phyloP scores from a whole-genome alignment of 805 yeast genomes.

The Kurtzmaniella cleridarum region DNA sequence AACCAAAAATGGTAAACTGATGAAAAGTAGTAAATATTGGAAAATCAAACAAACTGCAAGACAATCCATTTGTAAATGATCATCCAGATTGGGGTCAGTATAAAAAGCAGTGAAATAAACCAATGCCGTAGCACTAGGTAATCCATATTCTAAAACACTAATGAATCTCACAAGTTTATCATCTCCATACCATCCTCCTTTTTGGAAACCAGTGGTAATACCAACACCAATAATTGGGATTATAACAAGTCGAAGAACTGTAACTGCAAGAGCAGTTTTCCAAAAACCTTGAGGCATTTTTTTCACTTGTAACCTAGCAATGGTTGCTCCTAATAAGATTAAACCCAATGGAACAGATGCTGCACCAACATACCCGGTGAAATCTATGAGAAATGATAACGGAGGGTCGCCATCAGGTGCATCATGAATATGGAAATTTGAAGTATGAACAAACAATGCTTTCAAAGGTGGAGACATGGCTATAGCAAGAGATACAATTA shows the following conservation, averaged over 20 bases:
- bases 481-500: constrained; percentile 58
- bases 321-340: constrained; percentile 78
- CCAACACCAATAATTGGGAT: constrained; percentile 76
- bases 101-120: constrained; percentile 86
- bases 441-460: constrained; percentile 41
- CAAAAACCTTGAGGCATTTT: constrained; percentile 65
- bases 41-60: constrained; percentile 68
- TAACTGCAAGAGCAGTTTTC: constrained; percentile 57
- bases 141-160: constrained; percentile 65
- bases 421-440: constrained; percentile 40
- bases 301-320: constrained; percentile 63
- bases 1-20: constrained; percentile 71
- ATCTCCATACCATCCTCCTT: constrained; percentile 58
- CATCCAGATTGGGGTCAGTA: constrained; percentile 55
- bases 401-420: constrained; percentile 90
- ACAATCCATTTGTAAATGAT: constrained; percentile 74
- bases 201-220: constrained; percentile 49
- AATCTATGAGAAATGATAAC: constrained; percentile 78
- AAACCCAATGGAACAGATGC: constrained; percentile 90
- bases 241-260: constrained; percentile 53
- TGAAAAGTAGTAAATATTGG: constrained; percentile 64
- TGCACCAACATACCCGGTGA: constrained; percentile 70
- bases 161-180: constrained; percentile 66
- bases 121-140: constrained; percentile 86
- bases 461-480: constrained; percentile 87